A percentile compares a stretch with the other conserved stretches of the same genome.
These are phyloP conservation scores for Ophiostoma sp. DNA, from an alignment of 2,329 filamentous ascomycete genomes.

Conservation along the genomic window DNA sequence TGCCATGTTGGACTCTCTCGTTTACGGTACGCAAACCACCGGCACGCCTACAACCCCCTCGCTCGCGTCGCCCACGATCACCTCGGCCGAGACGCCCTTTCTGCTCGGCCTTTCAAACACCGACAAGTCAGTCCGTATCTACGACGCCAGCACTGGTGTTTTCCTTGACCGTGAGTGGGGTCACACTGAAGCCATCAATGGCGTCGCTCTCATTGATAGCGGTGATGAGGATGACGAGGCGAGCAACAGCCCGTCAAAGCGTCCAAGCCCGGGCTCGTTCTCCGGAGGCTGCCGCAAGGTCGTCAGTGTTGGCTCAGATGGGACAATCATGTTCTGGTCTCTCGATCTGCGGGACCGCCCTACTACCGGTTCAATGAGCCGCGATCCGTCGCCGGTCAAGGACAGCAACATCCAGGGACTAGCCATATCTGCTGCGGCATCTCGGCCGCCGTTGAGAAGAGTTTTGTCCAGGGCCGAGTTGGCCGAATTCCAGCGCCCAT, in stretches of 20 bases:
- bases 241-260: conserved; percentile 14
- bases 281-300: conserved; percentile 45
- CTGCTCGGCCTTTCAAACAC: conserved; percentile 87
- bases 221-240: conserved; percentile 33
- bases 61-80: neutral
- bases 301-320: conserved; percentile 72
- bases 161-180: conserved; percentile 89
- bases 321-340: conserved; percentile 76
- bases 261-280: neutral
- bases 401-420: conserved; percentile 36
- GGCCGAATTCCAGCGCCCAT: conserved; percentile 64
- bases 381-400: conserved; percentile 43
- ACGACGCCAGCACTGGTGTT: conserved; percentile 68
- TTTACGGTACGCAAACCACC: conserved; percentile 48
- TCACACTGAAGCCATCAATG: conserved; percentile 89
- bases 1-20: conserved; percentile 75
- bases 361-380: conserved; percentile 28
- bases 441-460: conserved; percentile 70
- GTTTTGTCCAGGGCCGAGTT: conserved; percentile 84
- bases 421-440: conserved; percentile 36
- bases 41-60: neutral
- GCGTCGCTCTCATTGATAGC: conserved; percentile 64
- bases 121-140: conserved; percentile 90
- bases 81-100: conserved; percentile 49
- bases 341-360: conserved; percentile 47